Evolutionary conservation across 305 asterid genomes (phyloP), one percentile per base, ranked within the genome.

Genomic region (Rubia tinctorum): DNA sequence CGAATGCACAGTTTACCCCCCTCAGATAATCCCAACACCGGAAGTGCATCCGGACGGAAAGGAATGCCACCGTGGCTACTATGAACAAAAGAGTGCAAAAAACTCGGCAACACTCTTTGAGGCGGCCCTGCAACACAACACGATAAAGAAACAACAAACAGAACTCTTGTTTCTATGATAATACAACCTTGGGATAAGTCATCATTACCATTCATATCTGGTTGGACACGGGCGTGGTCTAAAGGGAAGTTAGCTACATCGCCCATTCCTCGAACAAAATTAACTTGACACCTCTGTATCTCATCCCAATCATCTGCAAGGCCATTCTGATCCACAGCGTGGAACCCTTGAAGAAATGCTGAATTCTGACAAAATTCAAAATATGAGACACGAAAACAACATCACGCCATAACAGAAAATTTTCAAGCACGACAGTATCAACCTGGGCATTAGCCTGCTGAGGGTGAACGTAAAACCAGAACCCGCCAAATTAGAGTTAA

Each of bases 1-100:
- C 96, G 98, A 83, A 93, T 93, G 87, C 99, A 93, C 80, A 84
- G 92, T 80, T 95, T 95, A 75, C 93, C 99, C 73, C 95, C 92
- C 79, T 88, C 93, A 75, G 99, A 95, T 82, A 95, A 85, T 76
- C 99, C 99, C 85, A 95, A 85, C 75, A 83, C 81, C 27, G 98
- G 99, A 79, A 95, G 91, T 68, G 96, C 83, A 68, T 95, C 83
- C 60, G 98, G 93, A 71, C 87, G 92, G 77, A 95, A 89, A 47
- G 97, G 98, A 59, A 88, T 23, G 42, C 87, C 90, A 63, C 91
- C 92, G 58, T 88, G 97, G 79, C 86, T 79, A 79, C 92, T 91
- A 78, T 88, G 95, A 81, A 91, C 91, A 88, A 95, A 95, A 62
- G 99, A 91, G 83, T 90, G 99, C 92, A 95, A 85, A 79, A 93